Evolutionary conservation across 768 basidiomycete species (phyloP).

Genomic region (Termitomyces sp.): DNA sequence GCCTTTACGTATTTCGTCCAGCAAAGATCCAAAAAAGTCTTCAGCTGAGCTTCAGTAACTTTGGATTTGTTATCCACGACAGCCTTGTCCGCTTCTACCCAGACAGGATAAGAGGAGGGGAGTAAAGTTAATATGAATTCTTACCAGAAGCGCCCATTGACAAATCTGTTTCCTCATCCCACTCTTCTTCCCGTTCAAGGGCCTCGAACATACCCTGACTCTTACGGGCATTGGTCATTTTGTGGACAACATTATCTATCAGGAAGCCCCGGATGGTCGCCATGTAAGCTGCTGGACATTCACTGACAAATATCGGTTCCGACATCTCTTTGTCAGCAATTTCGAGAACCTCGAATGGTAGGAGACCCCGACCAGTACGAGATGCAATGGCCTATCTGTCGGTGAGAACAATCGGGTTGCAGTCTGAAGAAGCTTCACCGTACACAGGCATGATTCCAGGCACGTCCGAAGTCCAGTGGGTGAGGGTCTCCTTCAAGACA

Average conservation of each 20-base stretch:
- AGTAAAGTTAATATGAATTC: slow-evolving; percentile 13
- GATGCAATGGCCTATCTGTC: slow-evolving; percentile 54
- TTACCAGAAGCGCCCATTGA: slow-evolving; percentile 69
- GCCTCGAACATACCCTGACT: slow-evolving; percentile 83
- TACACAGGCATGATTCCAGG: slow-evolving; percentile 70
- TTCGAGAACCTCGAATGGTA: slow-evolving; percentile 84
- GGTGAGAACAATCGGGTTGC: background rate
- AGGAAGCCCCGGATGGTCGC: slow-evolving; percentile 69
- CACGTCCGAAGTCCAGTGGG: slow-evolving; percentile 84
- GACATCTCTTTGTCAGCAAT: slow-evolving; percentile 61
- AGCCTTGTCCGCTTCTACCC: slow-evolving; percentile 55
- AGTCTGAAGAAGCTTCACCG: background rate
- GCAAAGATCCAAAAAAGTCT: slow-evolving; percentile 77
- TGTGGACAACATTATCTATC: slow-evolving; percentile 53
- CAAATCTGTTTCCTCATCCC: slow-evolving; percentile 74
- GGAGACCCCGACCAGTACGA: slow-evolving; percentile 54
- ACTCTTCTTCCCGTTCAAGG: slow-evolving; percentile 63
- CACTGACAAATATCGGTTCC: slow-evolving; percentile 51
- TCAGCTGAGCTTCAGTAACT: slow-evolving; percentile 79
- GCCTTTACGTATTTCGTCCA: slow-evolving; percentile 92
- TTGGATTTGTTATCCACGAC: slow-evolving; percentile 88
- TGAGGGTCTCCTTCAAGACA: slow-evolving; percentile 94
- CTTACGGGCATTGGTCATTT: slow-evolving; percentile 61
- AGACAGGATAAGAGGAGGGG: background rate
- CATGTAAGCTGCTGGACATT: slow-evolving; percentile 69